Conservation (phyloP, 441 rosid species). For the Populus tomentosa region DNA sequence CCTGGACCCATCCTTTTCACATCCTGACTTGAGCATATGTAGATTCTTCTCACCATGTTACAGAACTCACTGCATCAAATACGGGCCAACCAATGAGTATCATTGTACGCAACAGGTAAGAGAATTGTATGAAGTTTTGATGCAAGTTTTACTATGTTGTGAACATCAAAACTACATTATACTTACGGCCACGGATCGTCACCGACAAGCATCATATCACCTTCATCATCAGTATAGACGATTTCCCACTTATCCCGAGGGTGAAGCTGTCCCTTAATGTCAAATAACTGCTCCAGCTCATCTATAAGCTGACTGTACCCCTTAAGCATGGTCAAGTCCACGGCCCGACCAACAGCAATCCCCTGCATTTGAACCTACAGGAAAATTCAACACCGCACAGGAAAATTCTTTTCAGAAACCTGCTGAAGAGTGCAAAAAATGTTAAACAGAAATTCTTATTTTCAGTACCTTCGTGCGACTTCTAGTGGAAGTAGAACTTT, state of each 20-base stretch:
- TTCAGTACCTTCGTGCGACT: conserved; percentile 73
- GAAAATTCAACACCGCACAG: conserved; percentile 10
- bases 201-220: conserved; percentile 89
- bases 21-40: conserved; percentile 64
- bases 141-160: conserved; percentile 3
- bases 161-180: background rate
- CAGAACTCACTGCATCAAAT: conserved; percentile 73
- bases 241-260: conserved; percentile 66
- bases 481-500: conserved; percentile 49
- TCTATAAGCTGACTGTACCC: conserved; percentile 69
- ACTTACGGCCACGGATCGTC: conserved; percentile 97
- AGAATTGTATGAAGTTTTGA: background rate
- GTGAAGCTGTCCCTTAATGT: conserved; percentile 65
- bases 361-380: conserved; percentile 92
- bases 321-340: conserved; percentile 59
- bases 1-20: conserved; percentile 66
- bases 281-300: conserved; percentile 86
- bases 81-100: background rate
- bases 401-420: conserved; percentile 4
- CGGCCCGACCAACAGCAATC: conserved; percentile 84
- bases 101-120: background rate
- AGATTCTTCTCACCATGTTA: conserved; percentile 76
- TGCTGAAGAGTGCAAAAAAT: background rate
- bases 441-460: background rate
- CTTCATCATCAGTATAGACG: conserved; percentile 82